Evolutionary conservation across 2,329 filamentous ascomycete genomes (phyloP).

Genomic region (Trichoderma simmonsii): DNA sequence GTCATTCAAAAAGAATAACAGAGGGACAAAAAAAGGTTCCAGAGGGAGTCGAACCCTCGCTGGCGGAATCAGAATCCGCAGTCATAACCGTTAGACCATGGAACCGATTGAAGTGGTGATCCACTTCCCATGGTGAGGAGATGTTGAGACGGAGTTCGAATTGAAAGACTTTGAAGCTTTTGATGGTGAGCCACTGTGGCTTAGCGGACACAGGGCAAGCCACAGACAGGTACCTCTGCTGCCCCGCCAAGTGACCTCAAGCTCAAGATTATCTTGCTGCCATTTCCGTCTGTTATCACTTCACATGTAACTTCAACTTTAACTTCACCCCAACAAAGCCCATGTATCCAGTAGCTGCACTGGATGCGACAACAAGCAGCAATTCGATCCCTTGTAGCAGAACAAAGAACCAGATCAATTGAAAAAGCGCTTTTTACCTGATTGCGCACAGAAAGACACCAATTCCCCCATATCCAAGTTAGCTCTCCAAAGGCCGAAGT

Average conservation of each 20-base stretch:
- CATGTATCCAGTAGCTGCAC: neutral
- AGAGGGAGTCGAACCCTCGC: constrained; percentile 22
- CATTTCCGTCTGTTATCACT: neutral
- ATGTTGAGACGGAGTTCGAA: neutral
- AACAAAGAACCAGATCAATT: neutral
- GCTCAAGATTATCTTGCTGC: neutral
- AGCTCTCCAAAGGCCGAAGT: neutral
- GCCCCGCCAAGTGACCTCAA: constrained; percentile 11
- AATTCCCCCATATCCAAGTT: neutral
- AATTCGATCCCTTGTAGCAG: neutral
- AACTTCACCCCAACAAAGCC: neutral
- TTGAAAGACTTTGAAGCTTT: neutral
- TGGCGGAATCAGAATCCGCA: constrained; percentile 23
- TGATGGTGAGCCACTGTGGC: neutral
- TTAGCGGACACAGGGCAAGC: neutral
- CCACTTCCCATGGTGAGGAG: constrained; percentile 3
- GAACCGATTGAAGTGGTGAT: constrained; percentile 10
- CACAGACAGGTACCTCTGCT: neutral
- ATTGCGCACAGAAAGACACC: neutral
- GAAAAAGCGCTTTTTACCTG: neutral
- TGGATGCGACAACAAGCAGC: neutral
- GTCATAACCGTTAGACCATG: constrained; percentile 22
- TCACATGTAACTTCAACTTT: neutral
- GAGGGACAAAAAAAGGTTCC: neutral
- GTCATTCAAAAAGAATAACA: neutral